A percentile compares a stretch with the other conserved stretches of the same genome.
Evolutionary conservation across 805 yeast genomes (phyloP).

Genomic region (Wickerhamomyces kurtzmanii): DNA sequence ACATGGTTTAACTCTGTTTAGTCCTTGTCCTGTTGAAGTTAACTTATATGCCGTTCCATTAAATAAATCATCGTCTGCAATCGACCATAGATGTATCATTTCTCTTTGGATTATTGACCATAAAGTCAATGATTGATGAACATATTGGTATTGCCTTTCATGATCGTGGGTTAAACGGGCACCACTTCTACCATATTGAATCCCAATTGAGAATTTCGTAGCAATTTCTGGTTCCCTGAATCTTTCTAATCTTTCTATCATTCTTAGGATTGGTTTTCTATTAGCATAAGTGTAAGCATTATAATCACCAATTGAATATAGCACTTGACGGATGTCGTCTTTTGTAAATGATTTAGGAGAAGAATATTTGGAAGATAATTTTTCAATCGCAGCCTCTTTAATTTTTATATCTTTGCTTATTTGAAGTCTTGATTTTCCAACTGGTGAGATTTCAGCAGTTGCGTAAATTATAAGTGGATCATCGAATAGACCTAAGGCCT

Average conservation of each 20-base stretch:
- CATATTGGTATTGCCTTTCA: slow-evolving; percentile 63
- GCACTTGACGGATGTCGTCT: slow-evolving; percentile 61
- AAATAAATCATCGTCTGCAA: slow-evolving; percentile 66
- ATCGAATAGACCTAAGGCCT: slow-evolving; percentile 34
- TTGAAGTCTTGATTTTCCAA: slow-evolving; percentile 40
- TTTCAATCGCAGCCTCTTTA: slow-evolving; percentile 64
- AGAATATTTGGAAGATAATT: slow-evolving; percentile 39
- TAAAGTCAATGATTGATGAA: slow-evolving; percentile 59
- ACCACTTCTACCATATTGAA: slow-evolving; percentile 56
- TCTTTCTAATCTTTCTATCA: slow-evolving; percentile 40
- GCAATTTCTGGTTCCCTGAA: slow-evolving; percentile 35
- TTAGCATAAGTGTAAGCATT: slow-evolving; percentile 64
- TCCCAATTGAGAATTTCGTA: slow-evolving; percentile 42
- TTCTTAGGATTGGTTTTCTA: slow-evolving; percentile 55
- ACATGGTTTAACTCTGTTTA: slow-evolving; percentile 67
- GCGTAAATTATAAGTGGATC: slow-evolving; percentile 56
- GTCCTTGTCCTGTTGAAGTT: slow-evolving; percentile 72
- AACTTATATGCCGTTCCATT: slow-evolving; percentile 44
- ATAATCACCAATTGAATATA: slow-evolving; percentile 74
- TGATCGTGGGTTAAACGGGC: slow-evolving; percentile 70
- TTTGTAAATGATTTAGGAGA: slow-evolving; percentile 28
- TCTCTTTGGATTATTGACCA: slow-evolving; percentile 77
- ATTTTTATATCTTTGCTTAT: slow-evolving; percentile 50
- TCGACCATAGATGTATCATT: slow-evolving; percentile 68
- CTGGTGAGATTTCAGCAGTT: slow-evolving; percentile 56